Percentiles rank a stretch among this genome's conserved stretches.
Conservation (phyloP, 139 green algal species). For the Chlorella sp. region DNA sequence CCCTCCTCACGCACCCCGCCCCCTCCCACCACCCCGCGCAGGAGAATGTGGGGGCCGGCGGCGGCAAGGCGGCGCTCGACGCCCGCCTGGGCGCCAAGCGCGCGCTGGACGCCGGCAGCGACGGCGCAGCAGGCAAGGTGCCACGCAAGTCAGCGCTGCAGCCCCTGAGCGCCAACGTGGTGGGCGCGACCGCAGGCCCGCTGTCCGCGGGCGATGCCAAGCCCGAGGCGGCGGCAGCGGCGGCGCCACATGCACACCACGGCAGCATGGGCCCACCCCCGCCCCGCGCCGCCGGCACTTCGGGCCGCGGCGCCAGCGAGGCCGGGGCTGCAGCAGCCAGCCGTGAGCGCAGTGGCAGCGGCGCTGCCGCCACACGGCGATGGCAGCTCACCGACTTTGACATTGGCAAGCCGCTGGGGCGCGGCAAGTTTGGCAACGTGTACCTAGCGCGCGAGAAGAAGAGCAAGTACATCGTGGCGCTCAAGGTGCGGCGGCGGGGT, state of each 20-base stretch:
- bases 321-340: not conserved
- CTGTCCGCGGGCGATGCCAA: not conserved
- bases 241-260: not conserved
- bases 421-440: slow-evolving; percentile 99
- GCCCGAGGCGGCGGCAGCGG: not conserved
- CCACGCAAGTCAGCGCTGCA: slow-evolving; percentile 38
- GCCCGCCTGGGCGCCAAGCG: slow-evolving; percentile 10
- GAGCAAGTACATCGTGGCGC: slow-evolving; percentile 93
- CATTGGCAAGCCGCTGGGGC: slow-evolving; percentile 94
- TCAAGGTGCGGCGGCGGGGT: slow-evolving; percentile 84
- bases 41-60: slow-evolving; percentile 19
- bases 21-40: not conserved
- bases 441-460: slow-evolving; percentile 96
- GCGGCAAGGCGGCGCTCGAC: slow-evolving; percentile 17
- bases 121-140: not conserved
- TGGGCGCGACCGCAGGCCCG: not conserved
- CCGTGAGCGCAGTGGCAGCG: slow-evolving; percentile 14
- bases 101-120: slow-evolving; percentile 18
- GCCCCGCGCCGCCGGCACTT: slow-evolving; percentile 4
- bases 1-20: not conserved
- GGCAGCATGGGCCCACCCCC: slow-evolving; percentile 53
- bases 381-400: slow-evolving; percentile 98
- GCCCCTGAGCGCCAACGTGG: slow-evolving; percentile 33
- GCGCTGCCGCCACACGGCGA: slow-evolving; percentile 14
- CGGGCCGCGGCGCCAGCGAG: not conserved